Conservation (phyloP, 441 rosid genomes). For the Corymbia citriodora region DNA sequence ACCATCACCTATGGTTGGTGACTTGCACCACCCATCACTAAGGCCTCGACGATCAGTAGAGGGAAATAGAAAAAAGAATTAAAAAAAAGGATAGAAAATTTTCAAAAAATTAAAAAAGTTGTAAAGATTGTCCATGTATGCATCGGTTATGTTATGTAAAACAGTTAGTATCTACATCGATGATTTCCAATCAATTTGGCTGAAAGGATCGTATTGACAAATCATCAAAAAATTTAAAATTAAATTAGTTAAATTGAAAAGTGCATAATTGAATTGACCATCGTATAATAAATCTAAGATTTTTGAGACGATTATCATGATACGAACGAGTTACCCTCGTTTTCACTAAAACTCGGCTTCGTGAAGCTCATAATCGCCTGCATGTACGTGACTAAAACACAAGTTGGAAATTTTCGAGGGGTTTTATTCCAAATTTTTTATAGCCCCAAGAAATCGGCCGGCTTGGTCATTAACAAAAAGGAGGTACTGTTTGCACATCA, state of each 20-base stretch:
- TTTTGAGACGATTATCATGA: rapidly evolving
- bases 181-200: background rate
- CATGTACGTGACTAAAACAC: background rate
- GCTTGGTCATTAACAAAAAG: background rate
- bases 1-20: background rate
- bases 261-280: rapidly evolving
- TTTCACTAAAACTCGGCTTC: background rate
- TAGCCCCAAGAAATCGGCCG: background rate
- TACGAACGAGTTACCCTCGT: background rate
- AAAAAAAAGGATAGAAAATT: background rate
- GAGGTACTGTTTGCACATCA: background rate
- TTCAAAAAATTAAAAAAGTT: background rate
- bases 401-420: background rate
- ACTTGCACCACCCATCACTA: background rate
- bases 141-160: background rate
- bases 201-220: background rate
- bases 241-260: background rate
- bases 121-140: background rate
- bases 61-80: background rate
- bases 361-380: background rate
- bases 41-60: background rate
- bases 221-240: background rate
- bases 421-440: background rate
- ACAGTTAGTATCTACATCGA: rapidly evolving
- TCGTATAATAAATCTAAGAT: rapidly evolving